These are phyloP conservation scores for Clonostachys solani DNA, from an alignment of 2,329 filamentous ascomycete species.

Conservation along the genomic window DNA sequence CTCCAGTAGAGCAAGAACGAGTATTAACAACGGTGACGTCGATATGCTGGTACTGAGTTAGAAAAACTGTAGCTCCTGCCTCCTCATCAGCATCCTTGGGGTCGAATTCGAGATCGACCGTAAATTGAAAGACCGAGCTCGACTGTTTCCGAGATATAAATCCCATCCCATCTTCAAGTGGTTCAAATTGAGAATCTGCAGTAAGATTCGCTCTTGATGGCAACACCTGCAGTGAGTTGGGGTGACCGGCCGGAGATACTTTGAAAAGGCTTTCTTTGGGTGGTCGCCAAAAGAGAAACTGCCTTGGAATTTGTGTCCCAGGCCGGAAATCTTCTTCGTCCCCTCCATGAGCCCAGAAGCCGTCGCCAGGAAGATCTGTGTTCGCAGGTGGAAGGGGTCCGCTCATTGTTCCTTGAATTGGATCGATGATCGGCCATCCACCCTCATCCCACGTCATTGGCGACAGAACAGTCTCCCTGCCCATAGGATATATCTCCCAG, in stretches of 20 bases:
- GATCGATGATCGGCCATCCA: conserved; percentile 36
- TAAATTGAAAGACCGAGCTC: conserved; percentile 47
- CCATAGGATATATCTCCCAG: conserved; percentile 43
- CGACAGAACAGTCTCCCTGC: conserved; percentile 44
- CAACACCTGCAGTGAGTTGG: conserved; percentile 36
- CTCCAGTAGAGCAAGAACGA: conserved; percentile 17
- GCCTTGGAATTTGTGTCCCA: conserved; percentile 36
- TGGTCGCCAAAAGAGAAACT: conserved; percentile 53
- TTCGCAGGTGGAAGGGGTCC: conserved; percentile 26
- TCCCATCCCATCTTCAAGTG: conserved; percentile 28
- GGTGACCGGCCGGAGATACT: conserved; percentile 34
- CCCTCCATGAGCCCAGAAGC: conserved; percentile 34
- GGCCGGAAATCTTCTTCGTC: conserved; percentile 42
- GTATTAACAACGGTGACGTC: conserved; percentile 32
- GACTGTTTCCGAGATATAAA: conserved; percentile 51
- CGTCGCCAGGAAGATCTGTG: conserved; percentile 18
- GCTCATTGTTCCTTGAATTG: conserved; percentile 14
- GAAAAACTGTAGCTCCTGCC: conserved; percentile 46
- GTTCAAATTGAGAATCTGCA: conserved; percentile 31
- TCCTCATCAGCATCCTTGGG: conserved; percentile 36
- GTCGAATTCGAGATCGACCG: conserved; percentile 35
- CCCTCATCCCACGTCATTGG: conserved; percentile 41
- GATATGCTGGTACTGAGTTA: conserved; percentile 49
- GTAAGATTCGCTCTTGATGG: conserved; percentile 50
- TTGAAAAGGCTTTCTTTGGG: conserved; percentile 39